These are phyloP conservation scores for Mucor piriformis DNA, from an alignment of 371 early-diverging fungal species.

Conservation along the genomic window DNA sequence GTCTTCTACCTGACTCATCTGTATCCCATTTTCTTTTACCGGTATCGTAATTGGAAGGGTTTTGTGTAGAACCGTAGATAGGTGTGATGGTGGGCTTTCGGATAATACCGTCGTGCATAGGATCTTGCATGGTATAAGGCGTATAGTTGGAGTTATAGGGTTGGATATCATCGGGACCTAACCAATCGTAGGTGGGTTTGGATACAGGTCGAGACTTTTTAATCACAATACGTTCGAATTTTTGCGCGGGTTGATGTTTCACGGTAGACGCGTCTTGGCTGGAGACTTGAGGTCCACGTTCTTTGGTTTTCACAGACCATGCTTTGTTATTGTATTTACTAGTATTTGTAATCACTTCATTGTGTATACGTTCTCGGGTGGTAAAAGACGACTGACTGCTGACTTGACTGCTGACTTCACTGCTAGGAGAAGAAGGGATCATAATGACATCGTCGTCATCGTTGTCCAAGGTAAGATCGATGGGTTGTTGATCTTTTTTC, in stretches of 20 bases:
- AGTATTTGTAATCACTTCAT: conserved; percentile 14
- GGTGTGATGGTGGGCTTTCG: neutral
- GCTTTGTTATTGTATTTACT: conserved; percentile 21
- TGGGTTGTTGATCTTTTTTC: neutral
- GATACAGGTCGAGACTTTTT: neutral
- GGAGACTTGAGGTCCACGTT: conserved; percentile 9
- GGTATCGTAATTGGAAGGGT: neutral
- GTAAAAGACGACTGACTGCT: neutral
- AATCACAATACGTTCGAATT: conserved; percentile 1
- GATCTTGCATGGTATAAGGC: neutral
- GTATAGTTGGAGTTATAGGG: conserved; percentile 20
- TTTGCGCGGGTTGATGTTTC: neutral
- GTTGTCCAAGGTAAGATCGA: conserved; percentile 12
- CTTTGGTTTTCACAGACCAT: conserved; percentile 7
- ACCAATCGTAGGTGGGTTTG: conserved; percentile 15
- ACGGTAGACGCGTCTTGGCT: conserved; percentile 12
- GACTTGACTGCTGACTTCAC: neutral
- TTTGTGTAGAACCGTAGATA: too few species aligned
- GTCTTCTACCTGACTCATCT: neutral
- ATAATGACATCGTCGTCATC: conserved; percentile 7
- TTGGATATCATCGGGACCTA: conserved; percentile 19
- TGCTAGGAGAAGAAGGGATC: neutral
- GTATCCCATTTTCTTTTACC: neutral
- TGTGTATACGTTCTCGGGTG: neutral
- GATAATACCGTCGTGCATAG: neutral